A percentile compares a stretch with the other conserved stretches of the same genome.
Evolutionary conservation across 495 filamentous ascomycete genomes (phyloP).

Genomic region (Hypomontagnella monticulosa): DNA sequence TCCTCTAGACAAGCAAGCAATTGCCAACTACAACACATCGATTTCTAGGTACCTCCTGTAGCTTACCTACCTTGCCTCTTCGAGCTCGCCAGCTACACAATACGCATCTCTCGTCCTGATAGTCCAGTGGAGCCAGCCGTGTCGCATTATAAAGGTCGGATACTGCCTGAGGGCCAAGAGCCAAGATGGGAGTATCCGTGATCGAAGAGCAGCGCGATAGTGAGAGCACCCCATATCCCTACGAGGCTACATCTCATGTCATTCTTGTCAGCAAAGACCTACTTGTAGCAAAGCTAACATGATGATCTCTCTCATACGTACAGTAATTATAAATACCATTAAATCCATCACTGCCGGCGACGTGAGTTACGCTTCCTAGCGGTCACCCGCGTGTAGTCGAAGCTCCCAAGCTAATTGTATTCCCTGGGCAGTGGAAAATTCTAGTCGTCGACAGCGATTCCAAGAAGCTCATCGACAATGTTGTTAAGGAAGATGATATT

Average conservation of each 20-base stretch:
- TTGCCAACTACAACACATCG: slow-evolving; percentile 8
- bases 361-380: slow-evolving; percentile 48
- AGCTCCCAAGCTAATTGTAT: slow-evolving; percentile 17
- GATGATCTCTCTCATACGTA: neutral
- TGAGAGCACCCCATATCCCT: slow-evolving; percentile 35
- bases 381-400: slow-evolving; percentile 24
- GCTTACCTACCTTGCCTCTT: slow-evolving; percentile 15
- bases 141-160: slow-evolving; percentile 1
- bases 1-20: slow-evolving; percentile 6
- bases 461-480: slow-evolving; percentile 84
- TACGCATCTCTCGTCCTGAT: neutral
- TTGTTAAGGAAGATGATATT: slow-evolving; percentile 92
- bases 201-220: slow-evolving; percentile 57
- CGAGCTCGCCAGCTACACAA: neutral
- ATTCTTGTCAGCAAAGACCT: neutral
- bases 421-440: slow-evolving; percentile 84
- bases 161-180: slow-evolving; percentile 32
- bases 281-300: slow-evolving; percentile 24
- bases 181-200: slow-evolving; percentile 51
- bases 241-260: slow-evolving; percentile 15
- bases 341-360: slow-evolving; percentile 64
- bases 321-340: slow-evolving; percentile 64
- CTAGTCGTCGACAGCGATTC: slow-evolving; percentile 84
- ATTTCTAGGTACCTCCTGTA: neutral
- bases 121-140: neutral